Evolutionary conservation across 371 early-diverging fungal species (phyloP), one percentile per base, ranked within the genome.

Genomic region (Syncephalastrum sp.): DNA sequence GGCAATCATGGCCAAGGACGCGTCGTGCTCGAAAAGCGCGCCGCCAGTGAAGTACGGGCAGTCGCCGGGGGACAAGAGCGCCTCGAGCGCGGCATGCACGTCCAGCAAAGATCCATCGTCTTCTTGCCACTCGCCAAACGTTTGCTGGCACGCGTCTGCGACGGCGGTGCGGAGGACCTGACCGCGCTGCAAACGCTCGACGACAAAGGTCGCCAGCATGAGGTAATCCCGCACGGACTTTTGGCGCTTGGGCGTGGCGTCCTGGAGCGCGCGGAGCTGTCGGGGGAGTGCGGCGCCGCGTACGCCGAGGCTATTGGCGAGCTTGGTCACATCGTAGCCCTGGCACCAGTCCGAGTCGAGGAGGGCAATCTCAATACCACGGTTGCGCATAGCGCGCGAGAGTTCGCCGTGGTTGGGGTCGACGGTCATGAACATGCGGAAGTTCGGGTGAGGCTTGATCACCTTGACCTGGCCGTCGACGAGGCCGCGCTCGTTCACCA

Each of bases 361-460:
- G 16, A 91, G 63, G 10, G 86, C 77, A 66, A 84, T 87, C 75
- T 98, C 98, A 21, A 97, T 87, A 58, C 95, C 94, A 64, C 99
- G 89, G 65, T 98, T 98, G 54, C 98, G 77, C 97, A 98, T 97
- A 5, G 99, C 98, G 17, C 97, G 86, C 1, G 95, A 95, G 23
- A 98, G 78, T 65, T 98, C 97, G 17, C 99, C 97, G 56, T 89
- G 82, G 47, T 77, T 81, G 12, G 98, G 95, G 72, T 99, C 98
- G 50, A 99, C 93, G 0, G 99, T 96, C 88, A 99, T 93, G 72
- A 99, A 96, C 61, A 99, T 84, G 44, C 99, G 86, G 83, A 99
- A 99, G 63, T 96, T 87, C 29, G 86, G 83, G 66, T 99, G 99
- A 4, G 99, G 96, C 33, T 75, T 82, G 48, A 99, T 86, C 13